These are phyloP conservation scores for Triticum timopheevii DNA, from an alignment of 176 grass and related monocot species.

Conservation along the genomic window DNA sequence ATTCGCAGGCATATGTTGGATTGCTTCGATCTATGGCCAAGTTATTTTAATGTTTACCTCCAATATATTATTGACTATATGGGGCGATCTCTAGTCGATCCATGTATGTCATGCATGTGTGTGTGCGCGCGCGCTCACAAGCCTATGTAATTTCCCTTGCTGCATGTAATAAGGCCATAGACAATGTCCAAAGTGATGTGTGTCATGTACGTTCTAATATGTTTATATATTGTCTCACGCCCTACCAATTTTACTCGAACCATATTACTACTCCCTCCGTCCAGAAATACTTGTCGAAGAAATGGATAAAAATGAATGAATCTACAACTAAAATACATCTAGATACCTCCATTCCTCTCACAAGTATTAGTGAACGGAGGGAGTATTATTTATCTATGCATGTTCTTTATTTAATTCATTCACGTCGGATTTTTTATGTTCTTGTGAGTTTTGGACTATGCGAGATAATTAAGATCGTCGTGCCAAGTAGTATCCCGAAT, in stretches of 20 bases:
- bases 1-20: not conserved
- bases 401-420: not conserved
- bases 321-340: no score
- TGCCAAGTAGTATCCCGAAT: no score
- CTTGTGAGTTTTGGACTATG: no score
- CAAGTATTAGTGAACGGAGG: no score
- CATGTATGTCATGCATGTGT: no score
- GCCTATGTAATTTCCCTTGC: not conserved
- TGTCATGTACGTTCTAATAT: not conserved
- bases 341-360: no score
- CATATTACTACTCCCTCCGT: no score
- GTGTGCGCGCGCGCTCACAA: no score
- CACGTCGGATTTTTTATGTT: not conserved
- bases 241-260: no score
- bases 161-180: not conserved
- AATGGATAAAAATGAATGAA: no score
- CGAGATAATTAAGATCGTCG: no score
- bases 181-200: not conserved
- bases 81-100: not conserved
- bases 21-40: not conserved
- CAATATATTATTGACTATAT: not conserved
- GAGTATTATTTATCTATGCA: not conserved
- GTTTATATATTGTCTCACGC: no score
- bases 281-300: not conserved
- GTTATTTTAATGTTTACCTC: constrained; percentile 2